Percentiles rank a stretch among this genome's conserved stretches.
phyloP scores from a whole-genome alignment of 2,329 filamentous ascomycete species.

The Colletotrichum shisoi region DNA sequence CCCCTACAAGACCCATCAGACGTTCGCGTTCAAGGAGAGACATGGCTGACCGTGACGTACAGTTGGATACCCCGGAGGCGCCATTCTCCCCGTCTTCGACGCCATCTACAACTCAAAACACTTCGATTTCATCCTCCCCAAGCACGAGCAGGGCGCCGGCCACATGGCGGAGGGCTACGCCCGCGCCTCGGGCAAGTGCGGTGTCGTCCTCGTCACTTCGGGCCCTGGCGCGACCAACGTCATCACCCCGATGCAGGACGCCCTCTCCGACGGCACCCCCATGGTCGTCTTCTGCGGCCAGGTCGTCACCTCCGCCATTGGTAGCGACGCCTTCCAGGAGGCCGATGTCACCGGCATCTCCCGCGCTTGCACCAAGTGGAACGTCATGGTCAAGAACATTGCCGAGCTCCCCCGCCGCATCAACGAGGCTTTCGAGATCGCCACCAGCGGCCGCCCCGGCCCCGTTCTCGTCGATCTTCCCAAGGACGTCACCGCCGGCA shows the following conservation, averaged over 20 bases:
- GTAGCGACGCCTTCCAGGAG: constrained; percentile 96
- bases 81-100: constrained; percentile 97
- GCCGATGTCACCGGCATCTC: constrained; percentile 94
- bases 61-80: constrained; percentile 92
- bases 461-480: constrained; percentile 95
- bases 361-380: constrained; percentile 97
- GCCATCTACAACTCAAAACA: constrained; percentile 98
- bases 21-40: not conserved
- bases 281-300: constrained; percentile 96
- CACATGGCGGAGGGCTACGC: constrained; percentile 99
- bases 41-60: constrained; percentile 32
- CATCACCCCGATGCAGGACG: constrained; percentile 95
- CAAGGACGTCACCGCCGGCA: constrained; percentile 91
- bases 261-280: constrained; percentile 91
- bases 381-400: constrained; percentile 96
- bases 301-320: constrained; percentile 88
- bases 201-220: constrained; percentile 95
- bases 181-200: constrained; percentile 88
- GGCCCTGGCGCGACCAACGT: constrained; percentile 97
- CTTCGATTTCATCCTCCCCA: constrained; percentile 93
- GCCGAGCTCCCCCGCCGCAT: constrained; percentile 92
- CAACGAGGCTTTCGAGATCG: constrained; percentile 98
- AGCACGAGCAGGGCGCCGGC: constrained; percentile 96
- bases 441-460: constrained; percentile 89
- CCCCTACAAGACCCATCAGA: not conserved